phyloP scores from a whole-genome alignment of 106 monocot genomes.

The Platanthera guangdongensis region DNA sequence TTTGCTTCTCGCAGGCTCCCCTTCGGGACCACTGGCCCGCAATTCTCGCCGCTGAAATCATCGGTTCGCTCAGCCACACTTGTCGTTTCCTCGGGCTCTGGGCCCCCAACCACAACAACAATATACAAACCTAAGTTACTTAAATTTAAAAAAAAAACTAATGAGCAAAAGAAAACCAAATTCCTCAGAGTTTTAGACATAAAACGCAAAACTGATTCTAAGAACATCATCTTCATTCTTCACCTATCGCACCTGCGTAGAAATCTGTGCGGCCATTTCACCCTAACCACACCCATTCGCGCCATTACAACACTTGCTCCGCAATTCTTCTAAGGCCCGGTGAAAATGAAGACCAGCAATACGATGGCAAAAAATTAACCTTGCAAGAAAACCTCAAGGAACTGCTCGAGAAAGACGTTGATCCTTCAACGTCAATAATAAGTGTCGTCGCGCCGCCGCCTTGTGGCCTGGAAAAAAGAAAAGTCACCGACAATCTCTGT shows the following conservation, averaged over 20 bases:
- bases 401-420: neutral
- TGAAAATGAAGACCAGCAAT: too few species aligned
- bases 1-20: too few species aligned
- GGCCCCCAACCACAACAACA: neutral
- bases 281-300: neutral
- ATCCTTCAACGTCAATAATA: too few species aligned
- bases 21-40: too few species aligned
- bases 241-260: neutral
- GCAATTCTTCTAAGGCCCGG: neutral
- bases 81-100: too few species aligned
- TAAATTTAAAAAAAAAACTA: neutral
- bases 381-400: neutral
- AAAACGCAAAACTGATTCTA: neutral
- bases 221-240: neutral
- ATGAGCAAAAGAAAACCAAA: neutral
- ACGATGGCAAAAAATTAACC: too few species aligned
- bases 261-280: neutral
- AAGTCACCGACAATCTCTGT: neutral
- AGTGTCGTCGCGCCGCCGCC: neutral
- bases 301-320: neutral
- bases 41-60: too few species aligned
- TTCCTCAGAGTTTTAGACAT: neutral
- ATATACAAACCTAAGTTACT: neutral
- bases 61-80: too few species aligned
- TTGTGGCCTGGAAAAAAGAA: neutral